These are phyloP conservation scores for Coemansia javaensis DNA, from an alignment of 192 early-diverging fungal species.

Conservation along the genomic window DNA sequence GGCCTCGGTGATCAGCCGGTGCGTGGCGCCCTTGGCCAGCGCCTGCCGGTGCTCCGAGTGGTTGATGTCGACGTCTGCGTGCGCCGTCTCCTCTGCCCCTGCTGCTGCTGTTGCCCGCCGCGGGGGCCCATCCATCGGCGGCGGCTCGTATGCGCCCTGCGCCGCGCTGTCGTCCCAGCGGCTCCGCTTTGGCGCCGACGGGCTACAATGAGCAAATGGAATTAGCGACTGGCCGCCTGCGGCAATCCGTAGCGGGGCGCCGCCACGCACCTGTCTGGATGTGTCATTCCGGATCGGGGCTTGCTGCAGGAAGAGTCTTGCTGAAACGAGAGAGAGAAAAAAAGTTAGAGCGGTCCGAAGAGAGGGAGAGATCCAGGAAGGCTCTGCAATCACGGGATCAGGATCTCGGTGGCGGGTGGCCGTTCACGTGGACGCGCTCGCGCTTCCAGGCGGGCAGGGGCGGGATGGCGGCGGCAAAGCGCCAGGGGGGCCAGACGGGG, in stretches of 20 bases:
- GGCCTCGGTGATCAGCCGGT: conserved; percentile 68
- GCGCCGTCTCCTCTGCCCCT: neutral
- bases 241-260: neutral
- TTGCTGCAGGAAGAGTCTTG: too few relatives aligned
- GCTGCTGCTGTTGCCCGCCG: too few relatives aligned
- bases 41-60: conserved; percentile 73
- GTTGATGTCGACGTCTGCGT: conserved; percentile 71
- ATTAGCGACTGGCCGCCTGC: too few relatives aligned
- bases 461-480: conserved; percentile 54
- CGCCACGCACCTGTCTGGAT: conserved; percentile 3
- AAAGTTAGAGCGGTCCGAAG: neutral
- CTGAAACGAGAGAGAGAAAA: neutral
- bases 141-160: conserved; percentile 2
- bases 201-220: conserved; percentile 2
- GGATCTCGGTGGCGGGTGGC: conserved; percentile 1
- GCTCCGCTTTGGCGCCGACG: conserved; percentile 1
- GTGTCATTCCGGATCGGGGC: conserved; percentile 6
- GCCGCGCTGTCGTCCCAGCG: conserved; percentile 4
- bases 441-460: conserved; percentile 41
- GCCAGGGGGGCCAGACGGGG: conserved; percentile 65
- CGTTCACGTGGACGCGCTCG: conserved; percentile 29
- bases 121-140: conserved; percentile 2
- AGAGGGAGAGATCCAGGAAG: too few relatives aligned
- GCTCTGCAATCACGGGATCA: too few relatives aligned
- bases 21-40: conserved; percentile 72